phyloP scores from a whole-genome alignment of 768 basidiomycete species.

The Amanita fuliginea region DNA sequence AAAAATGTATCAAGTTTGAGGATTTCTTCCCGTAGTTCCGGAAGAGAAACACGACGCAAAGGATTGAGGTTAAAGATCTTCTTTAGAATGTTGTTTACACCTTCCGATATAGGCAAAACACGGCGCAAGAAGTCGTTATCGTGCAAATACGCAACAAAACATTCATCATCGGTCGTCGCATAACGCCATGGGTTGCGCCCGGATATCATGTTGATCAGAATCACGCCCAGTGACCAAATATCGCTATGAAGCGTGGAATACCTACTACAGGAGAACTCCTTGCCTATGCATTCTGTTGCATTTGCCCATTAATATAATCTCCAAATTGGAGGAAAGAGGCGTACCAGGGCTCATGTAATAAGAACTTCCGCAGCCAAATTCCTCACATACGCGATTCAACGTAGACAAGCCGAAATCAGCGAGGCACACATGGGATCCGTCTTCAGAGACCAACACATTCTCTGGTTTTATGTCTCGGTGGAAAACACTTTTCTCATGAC shows the following conservation, averaged over 20 bases:
- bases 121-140: slow-evolving; percentile 53
- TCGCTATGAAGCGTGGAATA: slow-evolving; percentile 58
- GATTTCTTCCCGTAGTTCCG: slow-evolving; percentile 48
- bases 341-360: slow-evolving; percentile 66
- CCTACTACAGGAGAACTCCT: slow-evolving; percentile 28
- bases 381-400: slow-evolving; percentile 27
- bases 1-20: slow-evolving; percentile 49
- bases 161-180: slow-evolving; percentile 55
- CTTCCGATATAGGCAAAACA: slow-evolving; percentile 64
- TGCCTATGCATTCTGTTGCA: slow-evolving; percentile 42
- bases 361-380: slow-evolving; percentile 49
- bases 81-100: slow-evolving; percentile 56
- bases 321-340: slow-evolving; percentile 10
- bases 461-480: slow-evolving; percentile 89
- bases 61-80: slow-evolving; percentile 65
- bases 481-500: slow-evolving; percentile 59
- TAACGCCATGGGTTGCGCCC: slow-evolving; percentile 71
- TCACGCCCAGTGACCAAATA: slow-evolving; percentile 68
- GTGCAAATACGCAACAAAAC: slow-evolving; percentile 52
- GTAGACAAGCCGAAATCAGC: slow-evolving; percentile 76
- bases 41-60: slow-evolving; percentile 45
- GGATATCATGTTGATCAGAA: slow-evolving; percentile 75
- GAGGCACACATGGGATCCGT: slow-evolving; percentile 42
- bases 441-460: slow-evolving; percentile 53
- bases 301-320: background rate